Conservation (phyloP, 352 stramenopile species). For the Globisporangium viniferum region DNA sequence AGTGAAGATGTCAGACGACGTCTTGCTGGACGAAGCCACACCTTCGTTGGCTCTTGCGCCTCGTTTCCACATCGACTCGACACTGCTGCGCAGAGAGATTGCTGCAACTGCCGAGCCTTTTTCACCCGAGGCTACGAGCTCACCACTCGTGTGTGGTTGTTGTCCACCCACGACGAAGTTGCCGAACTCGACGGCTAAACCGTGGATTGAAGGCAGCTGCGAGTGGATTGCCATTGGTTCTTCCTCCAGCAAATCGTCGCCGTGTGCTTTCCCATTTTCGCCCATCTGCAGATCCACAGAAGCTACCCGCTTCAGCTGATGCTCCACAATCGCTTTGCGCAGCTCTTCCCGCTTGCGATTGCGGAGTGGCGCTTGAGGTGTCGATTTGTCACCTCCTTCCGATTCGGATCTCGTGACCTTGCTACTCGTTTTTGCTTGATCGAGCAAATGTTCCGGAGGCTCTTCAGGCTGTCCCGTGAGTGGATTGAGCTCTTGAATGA, state of each 20-base stretch:
- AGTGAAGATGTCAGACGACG: constrained; percentile 21
- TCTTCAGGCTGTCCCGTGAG: constrained; percentile 34
- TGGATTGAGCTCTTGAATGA: constrained; percentile 35
- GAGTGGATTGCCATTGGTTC: background rate
- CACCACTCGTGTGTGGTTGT: background rate
- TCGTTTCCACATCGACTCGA: constrained; percentile 58
- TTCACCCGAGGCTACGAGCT: background rate
- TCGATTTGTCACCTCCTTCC: background rate
- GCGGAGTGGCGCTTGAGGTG: background rate
- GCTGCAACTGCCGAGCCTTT: background rate
- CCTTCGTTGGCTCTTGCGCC: constrained; percentile 15
- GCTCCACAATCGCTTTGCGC: constrained; percentile 24
- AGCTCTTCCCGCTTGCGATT: constrained; percentile 32
- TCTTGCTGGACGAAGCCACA: background rate
- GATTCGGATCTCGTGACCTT: background rate
- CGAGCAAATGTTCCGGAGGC: constrained; percentile 37
- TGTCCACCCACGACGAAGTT: constrained; percentile 28
- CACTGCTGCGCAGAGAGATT: background rate
- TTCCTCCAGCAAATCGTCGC: background rate
- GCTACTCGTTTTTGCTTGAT: constrained; percentile 1
- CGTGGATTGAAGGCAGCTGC: constrained; percentile 28
- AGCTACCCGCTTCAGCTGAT: constrained; percentile 16
- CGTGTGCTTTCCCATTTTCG: background rate
- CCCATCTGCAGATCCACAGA: background rate
- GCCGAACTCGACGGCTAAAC: constrained; percentile 27